phyloP scores from a whole-genome alignment of 2,329 filamentous ascomycete genomes.

The Hysterium pulicare region DNA sequence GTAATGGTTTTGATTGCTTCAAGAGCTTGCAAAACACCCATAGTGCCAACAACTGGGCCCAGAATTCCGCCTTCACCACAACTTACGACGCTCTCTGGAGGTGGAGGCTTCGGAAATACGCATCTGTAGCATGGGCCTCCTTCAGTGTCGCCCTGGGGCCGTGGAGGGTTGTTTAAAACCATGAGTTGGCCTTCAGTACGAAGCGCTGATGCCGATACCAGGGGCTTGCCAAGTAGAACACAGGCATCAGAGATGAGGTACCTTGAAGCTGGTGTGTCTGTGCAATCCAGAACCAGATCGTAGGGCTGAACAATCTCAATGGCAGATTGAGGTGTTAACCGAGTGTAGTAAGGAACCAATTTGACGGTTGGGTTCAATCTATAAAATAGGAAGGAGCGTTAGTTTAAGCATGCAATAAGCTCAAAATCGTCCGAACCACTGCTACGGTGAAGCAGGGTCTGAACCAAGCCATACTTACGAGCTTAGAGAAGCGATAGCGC shows the following conservation, averaged over 20 bases:
- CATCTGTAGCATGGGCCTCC: slow-evolving; percentile 91
- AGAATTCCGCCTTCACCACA: slow-evolving; percentile 93
- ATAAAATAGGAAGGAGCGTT: too few species aligned
- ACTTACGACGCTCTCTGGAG: slow-evolving; percentile 74
- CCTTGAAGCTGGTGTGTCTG: slow-evolving; percentile 85
- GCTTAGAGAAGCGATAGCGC: slow-evolving; percentile 49
- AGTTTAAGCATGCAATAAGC: too few species aligned
- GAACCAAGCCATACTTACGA: slow-evolving; percentile 41
- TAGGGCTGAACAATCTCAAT: slow-evolving; percentile 65
- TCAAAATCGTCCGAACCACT: too few species aligned
- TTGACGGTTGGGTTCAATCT: slow-evolving; percentile 70
- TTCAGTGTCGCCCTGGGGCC: slow-evolving; percentile 51
- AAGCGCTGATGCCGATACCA: slow-evolving; percentile 87
- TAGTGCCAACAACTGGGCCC: slow-evolving; percentile 85
- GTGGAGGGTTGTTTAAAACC: slow-evolving; percentile 77
- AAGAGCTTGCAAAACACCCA: slow-evolving; percentile 89
- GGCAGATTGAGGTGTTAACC: slow-evolving; percentile 68
- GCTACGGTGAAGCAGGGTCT: too few species aligned
- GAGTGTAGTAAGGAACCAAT: slow-evolving; percentile 61
- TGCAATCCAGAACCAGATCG: slow-evolving; percentile 89
- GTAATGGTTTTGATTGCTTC: slow-evolving; percentile 84
- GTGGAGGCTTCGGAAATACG: slow-evolving; percentile 83
- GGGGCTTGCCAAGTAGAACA: slow-evolving; percentile 71
- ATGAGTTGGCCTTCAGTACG: slow-evolving; percentile 87
- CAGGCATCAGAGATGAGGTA: slow-evolving; percentile 92